These are phyloP conservation scores for Lolium multiflorum DNA, from an alignment of 176 grass and related monocot genomes.

Conservation along the genomic window DNA sequence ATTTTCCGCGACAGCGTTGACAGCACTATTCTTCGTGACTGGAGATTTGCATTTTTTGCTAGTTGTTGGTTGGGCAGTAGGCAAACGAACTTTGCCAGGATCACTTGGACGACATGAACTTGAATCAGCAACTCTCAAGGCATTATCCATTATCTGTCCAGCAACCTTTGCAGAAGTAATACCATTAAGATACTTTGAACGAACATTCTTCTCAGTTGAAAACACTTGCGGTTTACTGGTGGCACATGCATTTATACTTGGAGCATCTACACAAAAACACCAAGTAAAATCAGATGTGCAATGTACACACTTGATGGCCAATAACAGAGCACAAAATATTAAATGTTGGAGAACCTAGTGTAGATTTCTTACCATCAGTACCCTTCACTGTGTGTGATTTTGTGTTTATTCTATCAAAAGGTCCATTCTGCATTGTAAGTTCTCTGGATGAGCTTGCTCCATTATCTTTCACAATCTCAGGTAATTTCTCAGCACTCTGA, in stretches of 20 bases:
- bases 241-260: slow-evolving; percentile 40
- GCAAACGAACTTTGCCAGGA: slow-evolving; percentile 52
- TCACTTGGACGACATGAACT: slow-evolving; percentile 44
- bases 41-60: slow-evolving; percentile 48
- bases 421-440: slow-evolving; percentile 45
- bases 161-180: slow-evolving; percentile 49
- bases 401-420: slow-evolving; percentile 39
- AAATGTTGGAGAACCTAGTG: slow-evolving; percentile 36
- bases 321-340: slow-evolving; percentile 16
- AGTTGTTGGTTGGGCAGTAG: slow-evolving; percentile 46
- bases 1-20: slow-evolving; percentile 39
- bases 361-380: slow-evolving; percentile 40
- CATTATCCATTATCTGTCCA: slow-evolving; percentile 49
- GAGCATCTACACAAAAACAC: slow-evolving; percentile 52
- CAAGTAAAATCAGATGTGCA: slow-evolving; percentile 36
- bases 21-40: slow-evolving; percentile 42
- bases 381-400: slow-evolving; percentile 43
- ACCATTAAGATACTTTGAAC: slow-evolving; percentile 47
- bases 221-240: slow-evolving; percentile 24
- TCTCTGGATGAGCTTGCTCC: slow-evolving; percentile 57
- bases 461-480: slow-evolving; percentile 49
- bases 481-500: slow-evolving; percentile 65
- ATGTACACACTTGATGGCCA: not conserved
- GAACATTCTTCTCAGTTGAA: slow-evolving; percentile 43
- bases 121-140: slow-evolving; percentile 49